Percentiles rank a stretch among this genome's conserved stretches.
These are phyloP conservation scores for Zelonia costaricensis DNA, from an alignment of 208 protist species.

Conservation along the genomic window DNA sequence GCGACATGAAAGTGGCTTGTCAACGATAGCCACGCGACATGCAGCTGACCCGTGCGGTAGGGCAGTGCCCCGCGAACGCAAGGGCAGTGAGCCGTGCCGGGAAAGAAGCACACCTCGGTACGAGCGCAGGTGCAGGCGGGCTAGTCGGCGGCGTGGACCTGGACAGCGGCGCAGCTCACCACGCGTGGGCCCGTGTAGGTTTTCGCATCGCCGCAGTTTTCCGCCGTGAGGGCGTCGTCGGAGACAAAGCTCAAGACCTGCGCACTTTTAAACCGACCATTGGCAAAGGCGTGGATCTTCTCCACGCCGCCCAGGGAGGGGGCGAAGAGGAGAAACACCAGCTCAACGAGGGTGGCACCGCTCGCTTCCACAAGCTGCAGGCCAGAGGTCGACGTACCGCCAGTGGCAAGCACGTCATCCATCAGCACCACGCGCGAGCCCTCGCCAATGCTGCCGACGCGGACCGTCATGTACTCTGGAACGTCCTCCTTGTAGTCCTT, in stretches of 20 bases:
- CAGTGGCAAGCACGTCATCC: constrained; percentile 92
- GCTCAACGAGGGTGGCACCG: constrained; percentile 70
- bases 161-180: constrained; percentile 58
- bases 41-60: too few relatives aligned
- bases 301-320: constrained; percentile 70
- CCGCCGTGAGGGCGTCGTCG: constrained; percentile 61
- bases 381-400: constrained; percentile 88
- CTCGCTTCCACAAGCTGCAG: constrained; percentile 86
- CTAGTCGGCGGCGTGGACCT: not conserved
- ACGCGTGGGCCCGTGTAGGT: constrained; percentile 68
- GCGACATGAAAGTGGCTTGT: too few relatives aligned
- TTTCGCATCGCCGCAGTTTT: constrained; percentile 78
- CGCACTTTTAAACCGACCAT: constrained; percentile 72
- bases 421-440: constrained; percentile 78
- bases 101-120: too few relatives aligned
- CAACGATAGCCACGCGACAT: too few relatives aligned
- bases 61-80: too few relatives aligned
- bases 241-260: constrained; percentile 64
- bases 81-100: too few relatives aligned
- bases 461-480: constrained; percentile 40
- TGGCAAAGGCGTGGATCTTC: constrained; percentile 62
- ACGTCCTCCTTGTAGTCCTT: constrained; percentile 39
- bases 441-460: constrained; percentile 56
- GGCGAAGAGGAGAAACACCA: constrained; percentile 58
- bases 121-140: too few relatives aligned